Conservation (phyloP, 352 stramenopile genomes). For the Phytopythium chamaehyphon region DNA sequence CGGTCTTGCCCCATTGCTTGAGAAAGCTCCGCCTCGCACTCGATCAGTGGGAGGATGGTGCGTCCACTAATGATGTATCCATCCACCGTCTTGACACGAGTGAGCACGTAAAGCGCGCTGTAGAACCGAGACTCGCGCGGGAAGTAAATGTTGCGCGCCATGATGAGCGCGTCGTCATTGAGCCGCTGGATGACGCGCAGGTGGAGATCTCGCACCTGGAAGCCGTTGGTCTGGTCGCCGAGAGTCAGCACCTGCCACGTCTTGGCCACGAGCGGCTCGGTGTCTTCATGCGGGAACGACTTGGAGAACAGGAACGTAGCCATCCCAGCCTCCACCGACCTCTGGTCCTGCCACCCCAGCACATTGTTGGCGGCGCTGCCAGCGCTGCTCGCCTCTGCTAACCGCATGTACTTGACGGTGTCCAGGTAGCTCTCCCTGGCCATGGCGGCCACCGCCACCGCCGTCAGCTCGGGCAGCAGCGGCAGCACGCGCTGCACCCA, state of each 20-base stretch:
- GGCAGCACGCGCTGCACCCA: constrained; percentile 5
- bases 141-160: constrained; percentile 18
- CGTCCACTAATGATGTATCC: constrained; percentile 18
- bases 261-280: constrained; percentile 13
- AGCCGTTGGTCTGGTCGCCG: constrained; percentile 15
- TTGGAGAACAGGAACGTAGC: constrained; percentile 34
- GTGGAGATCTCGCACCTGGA: constrained; percentile 22
- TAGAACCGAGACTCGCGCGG: constrained; percentile 10
- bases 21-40: constrained; percentile 3
- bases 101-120: constrained; percentile 18
- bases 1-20: neutral
- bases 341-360: constrained; percentile 35
- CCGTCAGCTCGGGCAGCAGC: constrained; percentile 6
- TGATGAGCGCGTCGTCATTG: constrained; percentile 14
- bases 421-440: constrained; percentile 6
- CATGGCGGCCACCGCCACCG: neutral
- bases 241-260: constrained; percentile 29
- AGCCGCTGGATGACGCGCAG: constrained; percentile 36
- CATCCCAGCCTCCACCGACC: constrained; percentile 15
- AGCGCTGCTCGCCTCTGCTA: neutral
- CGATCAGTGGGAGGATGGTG: constrained; percentile 8
- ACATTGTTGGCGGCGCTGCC: neutral
- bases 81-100: constrained; percentile 6
- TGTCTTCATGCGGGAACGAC: constrained; percentile 21
- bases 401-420: constrained; percentile 4